Base-by-base conservation (phyloP, 1,139 yeast genomes). In the Taphrina wiesneri region DNA sequence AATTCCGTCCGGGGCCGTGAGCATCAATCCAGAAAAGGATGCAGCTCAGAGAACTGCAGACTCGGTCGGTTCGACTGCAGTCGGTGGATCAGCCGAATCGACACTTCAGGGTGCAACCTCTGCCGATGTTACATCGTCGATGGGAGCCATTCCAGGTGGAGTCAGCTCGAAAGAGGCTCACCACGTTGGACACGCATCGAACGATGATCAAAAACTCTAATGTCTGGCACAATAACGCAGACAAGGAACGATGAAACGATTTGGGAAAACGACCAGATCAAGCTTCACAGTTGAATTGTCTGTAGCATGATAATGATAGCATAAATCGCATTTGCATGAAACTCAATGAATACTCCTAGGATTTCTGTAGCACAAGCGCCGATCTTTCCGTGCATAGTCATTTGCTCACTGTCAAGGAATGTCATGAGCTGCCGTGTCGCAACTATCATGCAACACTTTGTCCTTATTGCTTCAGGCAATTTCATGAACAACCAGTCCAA, bases 71-170 rank as follows among this genome's bases (percentile, higher is more conserved):
- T 36, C 59, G 15, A 36, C 59, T 15, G 36, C 47, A 15, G 59
- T 54, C 6, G 59, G 49, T 1, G 59, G 49, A 7, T 54, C 59
- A 9, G 59, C 59, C n/a, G 59, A 54, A 21, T 54, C 59, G 59
- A 54, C 59, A 36, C 23, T 54, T 34, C 59, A 54, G 25, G 59
- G 59, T 39, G 59, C 59, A 1, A 54, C 59, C 15, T 54, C 59
- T n/a, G 59, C 47, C 5, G 59, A 54, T 28, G 46, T 54, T 19
- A 25, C 46, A 3, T 15, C 28, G 15, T 54, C 59, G 21, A 54
- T 54, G 32, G 59, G 59, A 39, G 59, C 49, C 15, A 25, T 39
- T 23, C 47, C 47, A 39, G 59, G 59, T 39, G 59, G 59, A 30
- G 59, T 54, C 17, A 23, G 36, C 17, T 54, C 59, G n/a, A 25